Evolutionary conservation across 2,329 filamentous ascomycete genomes (phyloP), one percentile per base, ranked within the genome.

Genomic region (Sporothrix pseudoabietina): DNA sequence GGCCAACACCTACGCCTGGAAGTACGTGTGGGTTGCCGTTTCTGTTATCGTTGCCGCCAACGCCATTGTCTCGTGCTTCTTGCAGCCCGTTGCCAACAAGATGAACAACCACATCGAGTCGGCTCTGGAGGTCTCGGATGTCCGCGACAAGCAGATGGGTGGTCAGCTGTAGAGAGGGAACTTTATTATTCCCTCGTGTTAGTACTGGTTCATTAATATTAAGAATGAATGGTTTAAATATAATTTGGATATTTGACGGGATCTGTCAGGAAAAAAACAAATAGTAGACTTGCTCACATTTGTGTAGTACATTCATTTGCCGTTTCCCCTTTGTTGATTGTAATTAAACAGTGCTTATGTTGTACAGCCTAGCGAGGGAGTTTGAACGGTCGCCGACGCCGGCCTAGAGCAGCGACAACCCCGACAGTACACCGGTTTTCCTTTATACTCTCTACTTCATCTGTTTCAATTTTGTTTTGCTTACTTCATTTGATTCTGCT

Each of bases 71-170:
- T 66, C 61, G 7, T 66, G 61, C 39, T 47, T 66, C 61, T 39
- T 66, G 39, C 35, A 66, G 39, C 41, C 61, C 6, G 61, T 66
- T n/a, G 39, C 61, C 35, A 14, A 26, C 35, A 66, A 66, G 61
- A 66, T 66, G 61, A 66, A 66, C 61, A 66, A 66, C 61, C 61
- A 66, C 61, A 9, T 66, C 22, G 61, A 66, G 61, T 66, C 61
- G 39, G 61, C 61, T 8, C n/a, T 66, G 8, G 61, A 66, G 41
- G 35, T 44, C n/a, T 66, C 61, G 7, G 61, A 44, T 30, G 39
- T 66, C n/a, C 61, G 61, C n/a, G 39, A 66, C 39, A 66, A 66
- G 61, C 61, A 66, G n/a, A 44, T 66, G 30, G 57, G 57, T n/a
- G 55, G 26, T 32, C 9, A 57, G 55, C 32, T 30, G 26, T 57